These are phyloP conservation scores for Erythrophleum fordii DNA, from an alignment of 306 rosid species.

Conservation along the genomic window DNA sequence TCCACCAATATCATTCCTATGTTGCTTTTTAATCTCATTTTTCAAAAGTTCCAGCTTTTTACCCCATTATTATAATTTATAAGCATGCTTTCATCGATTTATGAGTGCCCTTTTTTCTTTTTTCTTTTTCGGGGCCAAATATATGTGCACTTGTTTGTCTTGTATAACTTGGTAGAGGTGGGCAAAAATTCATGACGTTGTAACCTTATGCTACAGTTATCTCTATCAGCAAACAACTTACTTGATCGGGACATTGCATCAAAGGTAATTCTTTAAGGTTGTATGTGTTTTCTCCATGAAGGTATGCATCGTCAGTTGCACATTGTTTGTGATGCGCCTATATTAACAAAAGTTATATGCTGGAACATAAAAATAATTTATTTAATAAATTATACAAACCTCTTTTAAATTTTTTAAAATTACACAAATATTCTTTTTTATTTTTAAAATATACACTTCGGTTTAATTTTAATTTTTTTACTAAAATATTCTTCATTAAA, in stretches of 20 bases:
- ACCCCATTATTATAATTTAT: neutral
- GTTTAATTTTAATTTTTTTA: too few relatives aligned
- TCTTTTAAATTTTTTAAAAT: neutral
- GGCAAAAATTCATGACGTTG: conserved; percentile 35
- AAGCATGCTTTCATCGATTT: neutral
- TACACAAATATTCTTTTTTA: neutral
- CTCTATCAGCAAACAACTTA: conserved; percentile 67
- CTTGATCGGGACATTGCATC: conserved; percentile 65
- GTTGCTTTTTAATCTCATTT: neutral
- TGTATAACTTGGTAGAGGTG: too few relatives aligned
- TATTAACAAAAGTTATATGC: neutral
- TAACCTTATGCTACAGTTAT: conserved; percentile 59
- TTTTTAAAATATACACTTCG: neutral
- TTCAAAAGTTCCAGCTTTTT: neutral
- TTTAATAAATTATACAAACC: too few relatives aligned
- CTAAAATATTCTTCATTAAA: too few relatives aligned
- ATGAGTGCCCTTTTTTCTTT: neutral
- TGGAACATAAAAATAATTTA: neutral
- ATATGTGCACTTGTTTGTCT: neutral
- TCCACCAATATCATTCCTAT: too few relatives aligned
- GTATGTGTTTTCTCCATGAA: conserved; percentile 8
- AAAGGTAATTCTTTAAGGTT: conserved; percentile 41
- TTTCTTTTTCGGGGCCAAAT: neutral
- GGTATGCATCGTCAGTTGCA: conserved; percentile 12
- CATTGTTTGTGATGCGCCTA: neutral